Conservation (phyloP, 108 stramenopile species). For the Pseudonitzschia pungens region DNA sequence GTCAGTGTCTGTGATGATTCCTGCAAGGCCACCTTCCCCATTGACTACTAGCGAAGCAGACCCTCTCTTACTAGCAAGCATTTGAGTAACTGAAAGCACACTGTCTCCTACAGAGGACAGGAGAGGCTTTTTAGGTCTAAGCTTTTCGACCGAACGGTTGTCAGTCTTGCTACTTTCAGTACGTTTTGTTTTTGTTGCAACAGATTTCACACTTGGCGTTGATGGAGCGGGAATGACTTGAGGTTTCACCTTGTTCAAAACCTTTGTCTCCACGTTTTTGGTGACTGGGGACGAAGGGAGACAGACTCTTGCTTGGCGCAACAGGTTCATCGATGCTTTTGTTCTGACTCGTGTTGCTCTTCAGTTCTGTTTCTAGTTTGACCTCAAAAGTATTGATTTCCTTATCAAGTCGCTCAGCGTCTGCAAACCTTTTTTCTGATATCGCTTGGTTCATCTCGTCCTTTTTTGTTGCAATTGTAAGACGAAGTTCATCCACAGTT, state of each 20-base stretch:
- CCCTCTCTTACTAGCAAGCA: conserved; percentile 65
- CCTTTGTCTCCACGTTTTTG: neutral
- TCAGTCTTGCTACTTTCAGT: neutral
- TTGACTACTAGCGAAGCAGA: conserved; percentile 64
- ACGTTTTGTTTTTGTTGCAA: neutral
- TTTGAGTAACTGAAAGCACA: conserved; percentile 55
- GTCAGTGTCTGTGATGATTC: conserved; percentile 85
- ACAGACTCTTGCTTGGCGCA: neutral
- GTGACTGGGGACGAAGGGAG: neutral
- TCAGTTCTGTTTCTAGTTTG: conserved; percentile 45
- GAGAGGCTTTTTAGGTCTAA: conserved; percentile 80
- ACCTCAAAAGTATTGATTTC: conserved; percentile 49
- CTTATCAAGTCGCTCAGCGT: conserved; percentile 59
- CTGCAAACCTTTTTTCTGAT: conserved; percentile 60
- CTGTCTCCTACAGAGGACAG: conserved; percentile 36
- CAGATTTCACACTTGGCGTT: neutral
- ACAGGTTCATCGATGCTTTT: neutral
- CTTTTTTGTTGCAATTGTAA: conserved; percentile 38
- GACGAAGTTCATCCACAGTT: conserved; percentile 53
- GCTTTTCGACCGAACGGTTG: conserved; percentile 50
- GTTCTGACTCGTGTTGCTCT: conserved; percentile 7
- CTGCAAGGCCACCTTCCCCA: conserved; percentile 62
- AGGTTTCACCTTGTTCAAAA: neutral
- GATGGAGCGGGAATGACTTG: neutral
- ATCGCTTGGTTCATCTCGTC: conserved; percentile 61